Evolutionary conservation across 140 eudicot species (phyloP), one percentile per base, ranked within the genome.

Genomic region (Oenanthe javanica): DNA sequence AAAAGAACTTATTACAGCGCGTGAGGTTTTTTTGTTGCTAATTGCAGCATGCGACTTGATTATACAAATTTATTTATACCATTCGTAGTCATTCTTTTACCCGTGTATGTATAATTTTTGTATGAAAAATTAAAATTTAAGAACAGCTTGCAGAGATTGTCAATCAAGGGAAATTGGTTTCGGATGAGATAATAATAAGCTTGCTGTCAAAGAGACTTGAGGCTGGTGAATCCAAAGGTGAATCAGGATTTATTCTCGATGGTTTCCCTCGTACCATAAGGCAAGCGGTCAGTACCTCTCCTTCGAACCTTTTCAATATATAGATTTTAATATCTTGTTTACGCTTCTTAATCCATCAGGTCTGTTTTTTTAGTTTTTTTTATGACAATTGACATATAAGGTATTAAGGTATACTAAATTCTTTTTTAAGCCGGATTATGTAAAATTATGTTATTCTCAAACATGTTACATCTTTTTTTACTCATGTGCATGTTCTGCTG

Each of bases 251-350:
- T 85, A 91, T 93, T 85, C 97, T 93, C 18, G 98, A 93, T 77
- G 98, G 98, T 54, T 93, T 93, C 85, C 98, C 98, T 59, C 88
- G 98, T 52, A 93, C 98, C 52, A 83, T 93, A 78, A 87, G 92
- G 86, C 98, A 93, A 86, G 98, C 97, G 72, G 98, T 93, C 50
- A 83, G 94, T 67, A 76, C 79, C 51, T 77, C 83, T 77, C n/a
- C 25, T 9, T 69, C 12, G 12, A 36, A 36, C 40, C 40, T 36
- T 31, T 36, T 19, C 46, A 67, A 67, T 10, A 3, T 21, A 7
- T 4, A n/a, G 4, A 18, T 5, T 2, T 72, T 18, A 13, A 5
- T 69, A 27, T 69, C 9, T 69, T 69, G 46, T 42, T 42, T 4
- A 67, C 21, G 46, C 73, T 11, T 67, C 16, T 15, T 11, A 25